These are phyloP conservation scores for Amphirosellinia nigrospora DNA, from an alignment of 495 filamentous ascomycete genomes.

Conservation along the genomic window DNA sequence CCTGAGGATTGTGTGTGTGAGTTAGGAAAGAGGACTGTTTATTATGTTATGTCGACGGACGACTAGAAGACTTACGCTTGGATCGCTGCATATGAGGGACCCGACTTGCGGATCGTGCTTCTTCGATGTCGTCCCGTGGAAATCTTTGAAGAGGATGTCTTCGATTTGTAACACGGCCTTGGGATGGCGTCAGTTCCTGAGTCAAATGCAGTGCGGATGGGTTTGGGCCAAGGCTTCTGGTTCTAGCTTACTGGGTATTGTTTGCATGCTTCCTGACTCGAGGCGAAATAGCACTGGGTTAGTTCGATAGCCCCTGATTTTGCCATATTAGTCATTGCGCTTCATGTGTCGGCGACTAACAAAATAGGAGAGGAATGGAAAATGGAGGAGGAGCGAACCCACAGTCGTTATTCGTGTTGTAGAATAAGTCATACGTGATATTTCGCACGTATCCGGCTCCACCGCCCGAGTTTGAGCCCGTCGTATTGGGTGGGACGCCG, in stretches of 20 bases:
- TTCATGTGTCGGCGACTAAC: not conserved
- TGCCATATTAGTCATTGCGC: constrained; percentile 60
- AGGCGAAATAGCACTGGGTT: constrained; percentile 71
- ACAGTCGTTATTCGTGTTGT: constrained; percentile 61
- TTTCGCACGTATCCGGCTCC: constrained; percentile 44
- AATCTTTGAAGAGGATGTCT: constrained; percentile 59
- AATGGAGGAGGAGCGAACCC: constrained; percentile 62
- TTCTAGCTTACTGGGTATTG: constrained; percentile 57
- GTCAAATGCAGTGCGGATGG: constrained; percentile 14
- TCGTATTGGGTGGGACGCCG: constrained; percentile 43
- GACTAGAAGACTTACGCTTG: constrained; percentile 30
- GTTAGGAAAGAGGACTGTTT: not conserved
- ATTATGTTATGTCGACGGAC: too few relatives aligned
- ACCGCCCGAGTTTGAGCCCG: constrained; percentile 33
- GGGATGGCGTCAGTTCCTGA: not conserved
- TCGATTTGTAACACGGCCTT: constrained; percentile 16
- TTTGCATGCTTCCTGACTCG: constrained; percentile 65
- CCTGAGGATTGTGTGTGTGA: not conserved
- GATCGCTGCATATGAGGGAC: constrained; percentile 62
- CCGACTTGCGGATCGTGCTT: constrained; percentile 58
- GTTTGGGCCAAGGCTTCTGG: constrained; percentile 43
- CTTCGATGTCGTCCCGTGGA: constrained; percentile 60
- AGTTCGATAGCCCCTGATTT: constrained; percentile 67
- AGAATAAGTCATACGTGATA: constrained; percentile 63
- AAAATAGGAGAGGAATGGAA: not conserved